These are phyloP conservation scores for Leucosporidium creatinivorum DNA, from an alignment of 768 basidiomycete genomes.

Conservation along the genomic window DNA sequence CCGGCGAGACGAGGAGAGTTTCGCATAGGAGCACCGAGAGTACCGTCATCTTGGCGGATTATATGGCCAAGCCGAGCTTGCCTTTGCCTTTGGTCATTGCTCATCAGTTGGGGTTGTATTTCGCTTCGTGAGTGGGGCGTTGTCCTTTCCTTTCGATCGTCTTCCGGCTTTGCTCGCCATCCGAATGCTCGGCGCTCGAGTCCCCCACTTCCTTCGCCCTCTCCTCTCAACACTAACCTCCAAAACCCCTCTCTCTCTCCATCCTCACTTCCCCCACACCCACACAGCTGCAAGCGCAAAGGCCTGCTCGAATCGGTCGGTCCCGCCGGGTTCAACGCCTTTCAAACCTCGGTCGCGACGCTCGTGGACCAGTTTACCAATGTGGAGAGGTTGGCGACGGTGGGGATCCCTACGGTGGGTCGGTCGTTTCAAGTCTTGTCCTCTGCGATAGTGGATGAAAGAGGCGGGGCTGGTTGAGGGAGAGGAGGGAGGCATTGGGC, in stretches of 20 bases:
- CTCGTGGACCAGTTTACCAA: constrained; percentile 22
- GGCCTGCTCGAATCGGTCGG: constrained; percentile 83
- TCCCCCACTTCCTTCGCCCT: no score
- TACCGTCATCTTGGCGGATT: constrained; percentile 14
- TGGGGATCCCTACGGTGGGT: constrained; percentile 7
- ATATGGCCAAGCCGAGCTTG: constrained; percentile 49
- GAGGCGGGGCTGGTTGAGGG: no score
- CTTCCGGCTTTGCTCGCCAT: no score
- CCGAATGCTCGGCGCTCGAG: no score
- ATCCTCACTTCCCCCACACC: background rate
- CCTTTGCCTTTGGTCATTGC: constrained; percentile 71
- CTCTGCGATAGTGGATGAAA: no score
- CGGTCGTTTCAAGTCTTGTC: background rate
- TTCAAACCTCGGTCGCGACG: background rate
- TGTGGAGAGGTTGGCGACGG: constrained; percentile 10
- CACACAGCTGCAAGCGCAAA: constrained; percentile 50
- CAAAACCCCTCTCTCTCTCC: background rate
- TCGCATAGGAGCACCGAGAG: background rate
- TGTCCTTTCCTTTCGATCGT: no score
- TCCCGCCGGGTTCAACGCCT: constrained; percentile 56
- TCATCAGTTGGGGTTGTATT: constrained; percentile 37
- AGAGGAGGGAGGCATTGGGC: background rate
- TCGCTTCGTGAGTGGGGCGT: constrained; percentile 44
- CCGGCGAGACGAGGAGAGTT: background rate
- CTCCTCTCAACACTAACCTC: no score